phyloP scores from a whole-genome alignment of 805 yeast genomes.

The Candida tallmaniae region DNA sequence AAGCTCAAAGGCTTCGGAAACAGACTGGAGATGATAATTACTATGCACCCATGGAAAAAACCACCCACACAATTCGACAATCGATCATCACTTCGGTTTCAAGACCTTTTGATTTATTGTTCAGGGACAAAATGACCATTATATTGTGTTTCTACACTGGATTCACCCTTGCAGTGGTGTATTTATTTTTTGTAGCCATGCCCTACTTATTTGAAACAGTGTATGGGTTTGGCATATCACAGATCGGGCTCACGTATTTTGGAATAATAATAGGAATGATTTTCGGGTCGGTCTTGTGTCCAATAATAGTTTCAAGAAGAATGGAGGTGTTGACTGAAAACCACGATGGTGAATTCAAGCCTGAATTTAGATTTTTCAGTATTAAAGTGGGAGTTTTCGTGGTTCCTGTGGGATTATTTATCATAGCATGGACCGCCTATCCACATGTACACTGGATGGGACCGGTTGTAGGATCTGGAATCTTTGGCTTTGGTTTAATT shows the following conservation, averaged over 20 bases:
- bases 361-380: conserved; percentile 74
- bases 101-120: conserved; percentile 22
- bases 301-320: conserved; percentile 16
- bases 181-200: conserved; percentile 38
- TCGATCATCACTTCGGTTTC: conserved; percentile 17
- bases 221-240: conserved; percentile 22
- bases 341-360: conserved; percentile 47
- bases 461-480: conserved; percentile 39
- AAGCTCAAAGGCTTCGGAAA: conserved; percentile 23
- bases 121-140: conserved; percentile 24
- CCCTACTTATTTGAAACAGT: conserved; percentile 39
- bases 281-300: conserved; percentile 25
- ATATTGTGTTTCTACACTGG: conserved; percentile 36
- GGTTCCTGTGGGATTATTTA: conserved; percentile 73
- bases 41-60: conserved; percentile 39
- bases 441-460: conserved; percentile 68
- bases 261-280: conserved; percentile 35
- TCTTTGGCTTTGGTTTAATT: conserved; percentile 39
- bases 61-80: conserved; percentile 12
- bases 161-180: conserved; percentile 41
- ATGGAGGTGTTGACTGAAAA: conserved; percentile 30
- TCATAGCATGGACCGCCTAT: conserved; percentile 80
- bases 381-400: conserved; percentile 62
- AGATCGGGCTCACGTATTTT: conserved; percentile 27
- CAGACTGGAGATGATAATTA: conserved; percentile 31